Evolutionary conservation across 2,329 filamentous ascomycete species (phyloP), one percentile per base, ranked within the genome.

Genomic region (Diplodia corticola): DNA sequence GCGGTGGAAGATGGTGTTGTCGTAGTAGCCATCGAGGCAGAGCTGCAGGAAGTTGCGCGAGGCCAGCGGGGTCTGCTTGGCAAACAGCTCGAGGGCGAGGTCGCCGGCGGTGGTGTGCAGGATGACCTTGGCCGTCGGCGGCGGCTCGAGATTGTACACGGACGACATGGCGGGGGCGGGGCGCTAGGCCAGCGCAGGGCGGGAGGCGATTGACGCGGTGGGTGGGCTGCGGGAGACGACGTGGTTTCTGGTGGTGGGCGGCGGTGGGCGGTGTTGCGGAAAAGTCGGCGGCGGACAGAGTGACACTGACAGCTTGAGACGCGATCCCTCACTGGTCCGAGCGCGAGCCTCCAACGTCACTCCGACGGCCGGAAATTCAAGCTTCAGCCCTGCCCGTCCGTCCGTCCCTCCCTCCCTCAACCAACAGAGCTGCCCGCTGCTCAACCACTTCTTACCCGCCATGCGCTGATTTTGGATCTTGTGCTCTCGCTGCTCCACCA

Each of bases 1-100:
- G 26, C 95, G 91, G 80, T 99, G 95, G 80, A 99, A 99, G 69
- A 95, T 89, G 0, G 93, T 97, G 75, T 90, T 89, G 73, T 92
- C 89, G 82, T 98, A 99, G 82, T 98, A 98, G 71, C 93, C 93
- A 76, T 99, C 93, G 71, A 97, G 86, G 75, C 92, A 95, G 74
- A 93, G 90, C 78, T 99, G 95, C 44, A 99, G 85, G 79, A 99
- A 99, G 81, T 97, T 98, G 71, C 94, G 92, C 75, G 90, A 93
- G 28, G 95, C 91, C 69, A 97, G 84, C 9, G 95, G 95, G 0
- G 92, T 91, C 79, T 99, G 95, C 75, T 95, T 95, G 20, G 93
- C 93, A 83, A 97, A 99, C 66, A 99, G 88, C 78, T 97, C 92
- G 79, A 99, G 86, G 44, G 91, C 89, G 67, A 99, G 85, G 74